These are phyloP conservation scores for Alternaria novae-zelandiae DNA, from an alignment of 2,329 filamentous ascomycete genomes.

Conservation along the genomic window DNA sequence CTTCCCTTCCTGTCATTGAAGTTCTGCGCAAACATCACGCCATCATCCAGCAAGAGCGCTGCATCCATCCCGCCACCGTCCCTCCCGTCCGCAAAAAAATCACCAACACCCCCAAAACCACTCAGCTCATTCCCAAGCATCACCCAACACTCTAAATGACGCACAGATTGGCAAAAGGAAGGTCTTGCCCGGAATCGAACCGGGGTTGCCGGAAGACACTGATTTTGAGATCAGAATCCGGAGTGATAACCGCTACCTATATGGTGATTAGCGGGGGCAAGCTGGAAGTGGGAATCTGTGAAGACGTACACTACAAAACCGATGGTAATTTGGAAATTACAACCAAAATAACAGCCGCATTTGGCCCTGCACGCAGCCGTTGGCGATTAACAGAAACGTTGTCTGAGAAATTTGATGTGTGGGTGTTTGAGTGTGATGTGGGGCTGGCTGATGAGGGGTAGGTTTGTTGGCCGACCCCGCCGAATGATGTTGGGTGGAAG, in stretches of 20 bases:
- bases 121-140: background rate
- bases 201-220: constrained; percentile 34
- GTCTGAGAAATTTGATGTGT: background rate
- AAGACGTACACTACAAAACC: constrained; percentile 25
- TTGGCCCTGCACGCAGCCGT: fast-evolving
- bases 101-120: background rate
- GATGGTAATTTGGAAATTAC: background rate
- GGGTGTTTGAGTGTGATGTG: background rate
- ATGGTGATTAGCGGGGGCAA: constrained; percentile 15
- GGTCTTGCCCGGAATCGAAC: constrained; percentile 34
- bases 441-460: background rate
- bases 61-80: background rate
- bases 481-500: background rate
- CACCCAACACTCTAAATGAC: background rate
- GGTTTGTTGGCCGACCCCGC: background rate
- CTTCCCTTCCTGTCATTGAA: background rate
- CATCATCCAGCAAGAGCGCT: background rate
- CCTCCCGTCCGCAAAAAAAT: background rate
- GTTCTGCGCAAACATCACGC: background rate
- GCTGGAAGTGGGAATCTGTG: background rate
- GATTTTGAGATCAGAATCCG: constrained; percentile 31
- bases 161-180: background rate
- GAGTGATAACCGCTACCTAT: constrained; percentile 36
- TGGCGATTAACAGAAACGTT: fast-evolving
- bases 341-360: fast-evolving